Percentiles rank a stretch among this genome's conserved stretches.
phyloP scores from a whole-genome alignment of 139 green algal species.

The Nannochloris sp. region DNA sequence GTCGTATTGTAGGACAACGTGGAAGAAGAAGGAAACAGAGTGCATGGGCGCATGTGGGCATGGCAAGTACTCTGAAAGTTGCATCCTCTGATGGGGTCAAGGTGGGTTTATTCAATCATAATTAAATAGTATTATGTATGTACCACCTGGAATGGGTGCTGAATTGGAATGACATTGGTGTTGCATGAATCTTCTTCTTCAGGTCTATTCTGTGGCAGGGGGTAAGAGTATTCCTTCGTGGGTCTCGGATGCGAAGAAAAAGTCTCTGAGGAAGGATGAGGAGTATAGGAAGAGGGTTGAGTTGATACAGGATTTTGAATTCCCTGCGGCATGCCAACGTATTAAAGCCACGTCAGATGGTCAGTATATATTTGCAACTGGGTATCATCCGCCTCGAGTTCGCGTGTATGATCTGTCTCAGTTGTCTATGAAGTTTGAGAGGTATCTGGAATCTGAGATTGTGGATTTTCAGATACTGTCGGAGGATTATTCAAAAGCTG shows the following conservation, averaged over 20 bases:
- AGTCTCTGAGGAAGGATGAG: constrained; percentile 71
- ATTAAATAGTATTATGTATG: background rate
- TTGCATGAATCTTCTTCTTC: background rate
- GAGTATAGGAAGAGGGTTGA: constrained; percentile 60
- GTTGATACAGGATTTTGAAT: constrained; percentile 86
- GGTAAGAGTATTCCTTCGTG: constrained; percentile 80
- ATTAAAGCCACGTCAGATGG: constrained; percentile 81
- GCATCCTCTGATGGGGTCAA: constrained; percentile 69
- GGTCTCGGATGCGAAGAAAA: constrained; percentile 81
- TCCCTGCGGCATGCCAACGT: constrained; percentile 69
- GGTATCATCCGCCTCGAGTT: constrained; percentile 66
- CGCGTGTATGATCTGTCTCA: constrained; percentile 84
- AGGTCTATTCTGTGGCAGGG: constrained; percentile 87
- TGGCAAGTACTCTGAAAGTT: constrained; percentile 69
- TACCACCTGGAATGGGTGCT: background rate
- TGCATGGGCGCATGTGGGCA: background rate
- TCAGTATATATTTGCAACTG: constrained; percentile 78
- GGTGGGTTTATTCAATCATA: background rate
- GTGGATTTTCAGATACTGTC: constrained; percentile 87
- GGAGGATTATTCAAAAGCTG: constrained; percentile 93
- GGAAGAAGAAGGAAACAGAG: too few relatives aligned
- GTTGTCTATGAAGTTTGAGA: constrained; percentile 93
- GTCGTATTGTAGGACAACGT: too few relatives aligned
- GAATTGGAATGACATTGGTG: background rate
- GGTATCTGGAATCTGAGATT: constrained; percentile 89